Conservation (phyloP, 1,139 yeast genomes). For the Geotrichum fermentans region DNA sequence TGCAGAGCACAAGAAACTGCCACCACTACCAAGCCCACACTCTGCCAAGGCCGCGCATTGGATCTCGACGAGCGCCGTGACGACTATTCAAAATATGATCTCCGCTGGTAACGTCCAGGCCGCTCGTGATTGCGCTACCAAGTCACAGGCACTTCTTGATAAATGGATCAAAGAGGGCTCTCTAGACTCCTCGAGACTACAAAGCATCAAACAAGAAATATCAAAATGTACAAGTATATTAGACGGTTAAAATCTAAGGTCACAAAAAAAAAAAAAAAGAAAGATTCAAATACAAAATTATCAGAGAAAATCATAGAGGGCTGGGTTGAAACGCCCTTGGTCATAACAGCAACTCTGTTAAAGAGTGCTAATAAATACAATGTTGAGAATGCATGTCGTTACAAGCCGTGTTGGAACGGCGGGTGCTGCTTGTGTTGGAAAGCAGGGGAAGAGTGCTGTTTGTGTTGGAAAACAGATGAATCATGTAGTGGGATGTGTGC, state of each 20-base stretch:
- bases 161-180: neutral
- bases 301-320: neutral
- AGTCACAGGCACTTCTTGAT: neutral
- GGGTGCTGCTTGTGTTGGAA: slow-evolving; percentile 21
- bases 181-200: neutral
- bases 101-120: neutral
- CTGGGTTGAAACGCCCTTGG: slow-evolving; percentile 9
- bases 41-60: neutral
- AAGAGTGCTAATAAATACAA: slow-evolving; percentile 10
- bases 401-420: slow-evolving; percentile 9
- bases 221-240: neutral
- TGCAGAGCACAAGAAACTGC: neutral
- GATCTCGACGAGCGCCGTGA: neutral
- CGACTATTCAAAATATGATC: neutral
- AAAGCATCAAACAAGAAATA: neutral
- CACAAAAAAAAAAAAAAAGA: neutral
- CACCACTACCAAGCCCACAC: neutral
- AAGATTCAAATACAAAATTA: neutral
- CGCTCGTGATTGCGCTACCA: neutral
- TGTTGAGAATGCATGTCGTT: slow-evolving; percentile 21
- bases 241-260: slow-evolving; percentile 1
- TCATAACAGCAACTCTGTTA: slow-evolving; percentile 5
- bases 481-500: neutral
- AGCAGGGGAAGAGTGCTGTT: slow-evolving; percentile 13
- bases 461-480: slow-evolving; percentile 19